phyloP scores from a whole-genome alignment of 2,329 filamentous ascomycete species.

The Diaporthe ilicicola region DNA sequence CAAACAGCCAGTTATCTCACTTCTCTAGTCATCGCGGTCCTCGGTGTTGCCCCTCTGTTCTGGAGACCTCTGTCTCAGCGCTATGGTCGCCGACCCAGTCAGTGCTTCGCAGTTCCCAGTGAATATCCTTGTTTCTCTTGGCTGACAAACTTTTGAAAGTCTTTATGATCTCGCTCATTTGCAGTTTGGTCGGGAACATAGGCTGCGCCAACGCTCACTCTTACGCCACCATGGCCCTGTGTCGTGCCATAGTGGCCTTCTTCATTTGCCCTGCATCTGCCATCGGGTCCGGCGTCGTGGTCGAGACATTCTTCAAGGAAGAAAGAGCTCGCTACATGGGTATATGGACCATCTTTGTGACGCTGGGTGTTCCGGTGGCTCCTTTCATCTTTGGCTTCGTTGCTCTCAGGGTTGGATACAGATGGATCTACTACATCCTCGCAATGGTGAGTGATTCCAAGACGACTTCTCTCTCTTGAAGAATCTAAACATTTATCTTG shows the following conservation, averaged over 20 bases:
- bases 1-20: constrained; percentile 62
- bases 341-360: constrained; percentile 57
- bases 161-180: constrained; percentile 58
- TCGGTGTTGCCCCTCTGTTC: constrained; percentile 62
- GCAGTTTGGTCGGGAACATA: constrained; percentile 58
- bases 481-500: not conserved
- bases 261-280: constrained; percentile 62
- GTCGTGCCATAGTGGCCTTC: constrained; percentile 61
- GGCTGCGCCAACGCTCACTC: constrained; percentile 59
- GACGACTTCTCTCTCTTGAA: not conserved
- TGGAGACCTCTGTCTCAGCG: constrained; percentile 64
- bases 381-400: constrained; percentile 54
- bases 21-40: constrained; percentile 62
- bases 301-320: constrained; percentile 65
- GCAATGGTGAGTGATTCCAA: constrained; percentile 54
- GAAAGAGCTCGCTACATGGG: constrained; percentile 64
- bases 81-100: constrained; percentile 61
- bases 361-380: constrained; percentile 40
- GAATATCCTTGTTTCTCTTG: not conserved
- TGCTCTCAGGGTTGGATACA: constrained; percentile 58
- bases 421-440: constrained; percentile 67
- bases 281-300: constrained; percentile 65
- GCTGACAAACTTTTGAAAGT: not conserved
- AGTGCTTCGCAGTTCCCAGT: not conserved
- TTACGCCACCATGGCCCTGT: constrained; percentile 59